Conservation (phyloP, 2,329 filamentous ascomycete genomes). For the Colletotrichum camelliae region DNA sequence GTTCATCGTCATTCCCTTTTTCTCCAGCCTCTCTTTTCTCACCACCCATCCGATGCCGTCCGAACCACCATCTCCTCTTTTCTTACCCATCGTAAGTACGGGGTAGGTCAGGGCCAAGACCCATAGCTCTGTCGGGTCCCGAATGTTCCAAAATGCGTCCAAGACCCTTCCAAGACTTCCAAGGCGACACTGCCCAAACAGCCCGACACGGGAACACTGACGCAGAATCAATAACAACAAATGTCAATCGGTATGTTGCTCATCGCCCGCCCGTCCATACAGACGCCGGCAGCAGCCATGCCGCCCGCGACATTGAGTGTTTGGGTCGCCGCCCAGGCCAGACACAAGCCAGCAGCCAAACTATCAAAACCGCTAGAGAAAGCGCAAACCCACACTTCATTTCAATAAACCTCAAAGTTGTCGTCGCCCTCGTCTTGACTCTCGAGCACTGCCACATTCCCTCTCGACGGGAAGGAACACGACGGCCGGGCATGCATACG, state of each 20-base stretch:
- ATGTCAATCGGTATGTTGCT: neutral
- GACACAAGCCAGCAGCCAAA: neutral
- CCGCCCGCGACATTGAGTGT: constrained; percentile 11
- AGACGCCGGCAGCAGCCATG: neutral
- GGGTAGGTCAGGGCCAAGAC: neutral
- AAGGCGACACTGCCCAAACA: neutral
- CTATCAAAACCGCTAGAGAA: neutral
- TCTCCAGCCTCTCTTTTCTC: constrained; percentile 1
- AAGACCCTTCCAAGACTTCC: neutral
- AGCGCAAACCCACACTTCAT: neutral
- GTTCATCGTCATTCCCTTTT: constrained; percentile 1
- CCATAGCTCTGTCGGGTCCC: neutral
- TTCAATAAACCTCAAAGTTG: neutral
- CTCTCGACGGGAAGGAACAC: neutral
- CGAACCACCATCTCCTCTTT: neutral
- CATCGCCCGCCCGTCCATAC: neutral
- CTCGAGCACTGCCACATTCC: constrained; percentile 15
- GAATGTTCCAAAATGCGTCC: constrained; percentile 7
- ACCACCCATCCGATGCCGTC: neutral
- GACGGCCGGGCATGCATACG: neutral
- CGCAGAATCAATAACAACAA: neutral
- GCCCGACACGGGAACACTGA: neutral
- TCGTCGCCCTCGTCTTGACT: neutral
- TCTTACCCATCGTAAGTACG: neutral
- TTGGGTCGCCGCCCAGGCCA: neutral